These are phyloP conservation scores for Debaryomyces nepalensis DNA, from an alignment of 1,139 yeast genomes.

Conservation along the genomic window DNA sequence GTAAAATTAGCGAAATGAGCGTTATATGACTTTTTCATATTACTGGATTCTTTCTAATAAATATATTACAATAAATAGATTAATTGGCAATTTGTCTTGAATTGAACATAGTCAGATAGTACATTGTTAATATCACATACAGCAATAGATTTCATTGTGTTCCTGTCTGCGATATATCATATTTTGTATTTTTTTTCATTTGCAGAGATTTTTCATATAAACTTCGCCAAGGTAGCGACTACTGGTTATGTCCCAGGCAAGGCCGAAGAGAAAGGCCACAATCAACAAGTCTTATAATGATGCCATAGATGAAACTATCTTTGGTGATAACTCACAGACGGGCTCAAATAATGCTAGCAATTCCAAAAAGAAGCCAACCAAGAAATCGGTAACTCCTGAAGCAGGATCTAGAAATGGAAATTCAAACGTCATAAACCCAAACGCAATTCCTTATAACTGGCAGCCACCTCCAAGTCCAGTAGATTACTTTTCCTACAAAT, in stretches of 20 bases:
- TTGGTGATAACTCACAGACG: conserved; percentile 27
- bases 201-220: background rate
- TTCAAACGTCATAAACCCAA: conserved; percentile 6
- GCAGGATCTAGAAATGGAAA: conserved; percentile 7
- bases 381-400: conserved; percentile 4
- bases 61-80: background rate
- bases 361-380: conserved; percentile 9
- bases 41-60: conserved; percentile 1
- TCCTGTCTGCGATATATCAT: too few species aligned
- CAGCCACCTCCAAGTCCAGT: conserved; percentile 37
- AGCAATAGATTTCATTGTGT: too few species aligned
- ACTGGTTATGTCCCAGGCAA: conserved; percentile 27
- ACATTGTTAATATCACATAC: too few species aligned
- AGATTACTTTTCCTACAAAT: conserved; percentile 44
- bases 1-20: conserved; percentile 1
- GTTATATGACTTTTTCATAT: conserved; percentile 7
- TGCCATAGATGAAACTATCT: conserved; percentile 37
- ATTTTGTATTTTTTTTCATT: background rate
- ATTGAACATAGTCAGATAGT: too few species aligned
- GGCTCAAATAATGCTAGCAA: conserved; percentile 6
- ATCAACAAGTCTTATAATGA: conserved; percentile 49
- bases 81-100: background rate
- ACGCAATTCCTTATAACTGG: conserved; percentile 42
- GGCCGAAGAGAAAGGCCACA: conserved; percentile 54
- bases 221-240: background rate